Evolutionary conservation across 2,329 filamentous ascomycete genomes (phyloP), one percentile per base, ranked within the genome.

Genomic region (Botrytis sinoallii): DNA sequence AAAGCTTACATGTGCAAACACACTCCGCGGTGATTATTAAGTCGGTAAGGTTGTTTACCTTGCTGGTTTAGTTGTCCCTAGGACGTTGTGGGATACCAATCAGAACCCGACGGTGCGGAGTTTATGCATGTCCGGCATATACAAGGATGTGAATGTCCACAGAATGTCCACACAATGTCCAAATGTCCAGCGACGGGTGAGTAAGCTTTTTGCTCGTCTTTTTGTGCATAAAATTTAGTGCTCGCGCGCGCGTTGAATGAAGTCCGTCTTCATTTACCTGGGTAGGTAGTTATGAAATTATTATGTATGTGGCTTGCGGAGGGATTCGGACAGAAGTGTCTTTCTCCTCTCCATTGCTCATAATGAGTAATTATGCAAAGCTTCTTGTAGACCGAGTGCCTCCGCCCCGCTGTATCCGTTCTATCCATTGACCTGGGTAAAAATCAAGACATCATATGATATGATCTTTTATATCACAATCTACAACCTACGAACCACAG

Each of bases 61-160:
- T 40, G 25, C 44, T 38, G 44, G 52, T 9, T 7, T 52, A 16
- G 32, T 7, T 14, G 18, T 46, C 32, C 52, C 20, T 29, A 16
- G 44, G 32, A 52, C 64, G 64, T 67, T 38, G 22, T 38, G 10
- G 9, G 6, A 35, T 35, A 29, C 64, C 64, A 67, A 52, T 38
- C 32, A 67, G 64, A 46, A 5, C 16, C 32, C 35, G 18, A 48
- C 46, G 44, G 44, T 29, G 35, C 65, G 65, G 65, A 67, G 65
- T 52, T 67, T 55, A 55, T 55, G 65, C 32, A 55, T 55, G 65
- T 67, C 65, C 65, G 65, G 46, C 46, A 40, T 40, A 55, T 12
- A 67, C 65, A 1, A 67, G 65, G 65, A 25, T 66, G 16, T n/a
- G 14, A 38, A 46, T n/a, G 14, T 46, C 44, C 44, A 46, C 44